Evolutionary conservation across 305 asterid genomes (phyloP), one percentile per base, ranked within the genome.

Genomic region (Fraxinus nigra): DNA sequence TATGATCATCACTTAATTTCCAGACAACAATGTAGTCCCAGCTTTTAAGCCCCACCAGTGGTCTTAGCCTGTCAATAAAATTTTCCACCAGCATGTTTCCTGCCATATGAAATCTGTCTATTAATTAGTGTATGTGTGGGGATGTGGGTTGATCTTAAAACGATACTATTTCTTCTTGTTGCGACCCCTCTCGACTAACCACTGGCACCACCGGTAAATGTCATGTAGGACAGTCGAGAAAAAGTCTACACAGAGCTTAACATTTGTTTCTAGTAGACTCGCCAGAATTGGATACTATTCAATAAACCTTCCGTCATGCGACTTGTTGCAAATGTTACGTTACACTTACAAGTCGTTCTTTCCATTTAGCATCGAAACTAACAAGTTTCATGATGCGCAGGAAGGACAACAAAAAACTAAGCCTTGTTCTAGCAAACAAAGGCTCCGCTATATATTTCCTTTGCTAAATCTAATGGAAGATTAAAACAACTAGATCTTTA

Each of bases 21-120:
- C 93, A 90, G 0, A 89, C 35, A 69, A 89, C 84, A 84, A 87
- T 86, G 59, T 90, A 87, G 79, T 90, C 91, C 92, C 91, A 90
- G 79, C 82, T 81, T 72, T 89, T 83, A 70, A 85, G 48, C 77
- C 88, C 85, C 79, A 90, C 67, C 24, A 90, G 83, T n/a, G 90
- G 84, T 69, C 91, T 83, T 70, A 90, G 83, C 88, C 89, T 80
- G 81, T 86, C 87, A 59, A 72, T 67, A 2, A 86, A 74, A 46
- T 54, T 79, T 51, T 84, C 87, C 81, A 85, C 63, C 32, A 86
- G 30, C 92, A 90, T 87, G 70, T 80, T 84, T 77, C 78, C 82
- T 83, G 72, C 48, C 24, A 40, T 20, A 74, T 33, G 34, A 65
- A 74, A 4, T 10, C 48, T 40, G 48, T 40, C 48, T 9, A 40